phyloP scores from a whole-genome alignment of 495 filamentous ascomycete genomes.

The Penicillium longicatenatum region DNA sequence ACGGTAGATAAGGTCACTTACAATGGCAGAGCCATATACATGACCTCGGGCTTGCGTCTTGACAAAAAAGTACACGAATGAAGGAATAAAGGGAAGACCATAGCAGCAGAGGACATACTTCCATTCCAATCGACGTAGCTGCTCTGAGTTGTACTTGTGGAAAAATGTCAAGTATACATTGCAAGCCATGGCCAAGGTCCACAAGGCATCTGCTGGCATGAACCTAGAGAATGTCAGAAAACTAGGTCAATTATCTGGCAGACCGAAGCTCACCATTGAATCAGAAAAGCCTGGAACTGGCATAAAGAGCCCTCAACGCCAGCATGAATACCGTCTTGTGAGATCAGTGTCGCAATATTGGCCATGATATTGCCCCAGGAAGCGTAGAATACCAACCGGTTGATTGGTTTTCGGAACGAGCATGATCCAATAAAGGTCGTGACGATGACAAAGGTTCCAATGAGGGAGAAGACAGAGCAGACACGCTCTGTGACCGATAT shows the following conservation, averaged over 20 bases:
- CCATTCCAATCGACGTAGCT: constrained; percentile 69
- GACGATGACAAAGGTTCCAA: constrained; percentile 74
- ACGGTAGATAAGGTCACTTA: constrained; percentile 23
- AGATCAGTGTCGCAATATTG: constrained; percentile 78
- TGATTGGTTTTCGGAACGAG: constrained; percentile 75
- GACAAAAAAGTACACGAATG: constrained; percentile 68
- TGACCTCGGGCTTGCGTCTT: constrained; percentile 46
- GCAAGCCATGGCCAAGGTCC: constrained; percentile 83
- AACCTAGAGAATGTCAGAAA: constrained; percentile 55
- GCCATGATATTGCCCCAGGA: constrained; percentile 82
- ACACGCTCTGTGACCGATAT: constrained; percentile 65
- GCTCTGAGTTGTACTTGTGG: constrained; percentile 66
- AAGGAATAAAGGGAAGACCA: constrained; percentile 71
- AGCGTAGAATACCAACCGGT: constrained; percentile 82
- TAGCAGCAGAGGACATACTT: constrained; percentile 75
- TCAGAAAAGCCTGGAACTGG: constrained; percentile 74
- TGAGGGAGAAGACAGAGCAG: constrained; percentile 69
- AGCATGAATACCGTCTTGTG: constrained; percentile 52
- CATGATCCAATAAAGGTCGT: constrained; percentile 60
- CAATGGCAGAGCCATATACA: constrained; percentile 75
- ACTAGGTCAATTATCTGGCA: background rate
- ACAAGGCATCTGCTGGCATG: constrained; percentile 72
- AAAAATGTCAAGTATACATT: constrained; percentile 91
- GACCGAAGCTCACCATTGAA: constrained; percentile 60
- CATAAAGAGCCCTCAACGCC: constrained; percentile 58